phyloP scores from a whole-genome alignment of 1,284 basidiomycete species.

The Ceratobasidium sp. region DNA sequence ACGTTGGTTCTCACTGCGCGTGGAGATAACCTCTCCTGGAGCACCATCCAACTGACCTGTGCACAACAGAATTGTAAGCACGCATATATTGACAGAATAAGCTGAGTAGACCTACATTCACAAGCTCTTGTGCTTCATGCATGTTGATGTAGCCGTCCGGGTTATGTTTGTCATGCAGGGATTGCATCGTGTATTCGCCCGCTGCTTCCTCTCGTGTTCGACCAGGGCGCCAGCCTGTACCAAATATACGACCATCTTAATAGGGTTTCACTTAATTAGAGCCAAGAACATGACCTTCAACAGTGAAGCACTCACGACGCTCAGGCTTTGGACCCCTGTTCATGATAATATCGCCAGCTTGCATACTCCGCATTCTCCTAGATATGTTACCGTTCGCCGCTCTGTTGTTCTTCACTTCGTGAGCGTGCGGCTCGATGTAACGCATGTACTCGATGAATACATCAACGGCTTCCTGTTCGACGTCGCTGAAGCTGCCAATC shows the following conservation, averaged over 20 bases:
- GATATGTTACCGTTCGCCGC: not conserved
- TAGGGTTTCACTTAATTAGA: not conserved
- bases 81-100: not conserved
- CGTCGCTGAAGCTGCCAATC: not conserved
- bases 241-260: not conserved
- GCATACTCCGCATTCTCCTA: no score
- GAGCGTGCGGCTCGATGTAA: not conserved
- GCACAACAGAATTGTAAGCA: not conserved
- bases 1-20: not conserved
- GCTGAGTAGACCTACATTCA: not conserved
- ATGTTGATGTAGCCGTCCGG: conserved; percentile 2
- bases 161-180: not conserved
- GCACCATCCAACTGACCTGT: not conserved
- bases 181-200: not conserved
- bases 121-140: not conserved
- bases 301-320: not conserved
- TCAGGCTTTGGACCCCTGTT: no score
- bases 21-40: conserved; percentile 6
- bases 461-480: conserved; percentile 4
- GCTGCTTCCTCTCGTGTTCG: not conserved
- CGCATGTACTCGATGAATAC: not conserved
- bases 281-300: not conserved
- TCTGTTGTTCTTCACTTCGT: not conserved
- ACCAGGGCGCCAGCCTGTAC: conserved; percentile 6
- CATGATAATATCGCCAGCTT: not conserved